Percentiles rank a stretch among this genome's conserved stretches.
Conservation (phyloP, 768 basidiomycete genomes). For the Lentinus brumalis region DNA sequence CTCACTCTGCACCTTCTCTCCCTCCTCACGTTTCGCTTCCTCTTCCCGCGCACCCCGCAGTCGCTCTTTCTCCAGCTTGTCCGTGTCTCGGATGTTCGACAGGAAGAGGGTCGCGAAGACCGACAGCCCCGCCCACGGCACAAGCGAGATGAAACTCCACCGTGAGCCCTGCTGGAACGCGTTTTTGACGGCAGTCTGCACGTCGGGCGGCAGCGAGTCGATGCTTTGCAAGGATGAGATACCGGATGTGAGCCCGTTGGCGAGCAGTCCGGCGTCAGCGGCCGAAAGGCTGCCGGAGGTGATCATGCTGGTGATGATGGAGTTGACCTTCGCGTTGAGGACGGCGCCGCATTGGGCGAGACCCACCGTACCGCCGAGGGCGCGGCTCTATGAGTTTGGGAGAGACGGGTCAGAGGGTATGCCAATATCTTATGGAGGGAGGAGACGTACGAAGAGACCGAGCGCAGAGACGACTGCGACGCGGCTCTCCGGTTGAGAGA, state of each 20-base stretch:
- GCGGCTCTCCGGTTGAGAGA: slow-evolving; percentile 41
- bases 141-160: slow-evolving; percentile 48
- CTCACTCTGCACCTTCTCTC: not conserved
- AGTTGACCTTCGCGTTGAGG: slow-evolving; percentile 44
- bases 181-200: slow-evolving; percentile 38
- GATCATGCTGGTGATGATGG: slow-evolving; percentile 33
- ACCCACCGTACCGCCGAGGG: slow-evolving; percentile 54
- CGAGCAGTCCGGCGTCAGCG: slow-evolving; percentile 31
- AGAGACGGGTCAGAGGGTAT: not conserved
- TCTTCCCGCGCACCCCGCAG: slow-evolving; percentile 7
- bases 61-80: not conserved
- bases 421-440: not conserved
- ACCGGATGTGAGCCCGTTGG: slow-evolving; percentile 27
- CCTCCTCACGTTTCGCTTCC: not conserved
- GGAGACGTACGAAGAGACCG: slow-evolving; percentile 44
- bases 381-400: slow-evolving; percentile 39
- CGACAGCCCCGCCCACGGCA: slow-evolving; percentile 49
- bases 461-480: slow-evolving; percentile 47
- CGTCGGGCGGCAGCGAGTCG: slow-evolving; percentile 34
- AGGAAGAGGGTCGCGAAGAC: slow-evolving; percentile 41
- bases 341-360: slow-evolving; percentile 56
- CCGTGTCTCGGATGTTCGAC: slow-evolving; percentile 37
- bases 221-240: slow-evolving; percentile 41
- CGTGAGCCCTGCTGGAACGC: slow-evolving; percentile 45
- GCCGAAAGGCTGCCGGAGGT: slow-evolving; percentile 32